phyloP scores from a whole-genome alignment of 2,329 filamentous ascomycete genomes.

The Pochonia chlamydosporia region DNA sequence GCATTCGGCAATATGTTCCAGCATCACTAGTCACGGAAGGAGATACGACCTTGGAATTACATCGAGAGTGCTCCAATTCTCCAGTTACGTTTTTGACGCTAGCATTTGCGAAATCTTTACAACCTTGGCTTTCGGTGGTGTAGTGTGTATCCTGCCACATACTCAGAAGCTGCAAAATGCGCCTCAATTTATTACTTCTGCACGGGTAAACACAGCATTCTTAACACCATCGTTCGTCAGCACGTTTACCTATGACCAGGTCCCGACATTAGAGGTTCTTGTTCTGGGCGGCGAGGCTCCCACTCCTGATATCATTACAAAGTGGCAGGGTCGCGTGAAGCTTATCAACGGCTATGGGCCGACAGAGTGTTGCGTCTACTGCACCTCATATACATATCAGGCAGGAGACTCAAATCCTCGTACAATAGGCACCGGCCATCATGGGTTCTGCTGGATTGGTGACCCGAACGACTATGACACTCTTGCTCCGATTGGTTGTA shows the following conservation, averaged over 20 bases:
- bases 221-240: background rate
- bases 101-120: background rate
- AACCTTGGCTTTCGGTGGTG: background rate
- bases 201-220: background rate
- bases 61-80: background rate
- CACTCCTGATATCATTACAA: slow-evolving; percentile 1
- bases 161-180: background rate
- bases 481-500: background rate
- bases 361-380: slow-evolving; percentile 8
- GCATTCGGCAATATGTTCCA: background rate
- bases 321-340: slow-evolving; percentile 2
- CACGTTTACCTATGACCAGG: background rate
- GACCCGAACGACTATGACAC: slow-evolving; percentile 20
- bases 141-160: background rate
- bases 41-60: no score
- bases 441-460: slow-evolving; percentile 21
- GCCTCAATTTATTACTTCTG: background rate
- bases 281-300: background rate
- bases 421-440: no score
- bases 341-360: slow-evolving; percentile 8
- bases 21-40: no score
- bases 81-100: background rate
- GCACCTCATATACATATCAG: slow-evolving; percentile 2
- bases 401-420: slow-evolving; percentile 5
- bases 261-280: background rate